These are phyloP conservation scores for Parietaria judaica DNA, from an alignment of 306 rosid species.

Conservation along the genomic window DNA sequence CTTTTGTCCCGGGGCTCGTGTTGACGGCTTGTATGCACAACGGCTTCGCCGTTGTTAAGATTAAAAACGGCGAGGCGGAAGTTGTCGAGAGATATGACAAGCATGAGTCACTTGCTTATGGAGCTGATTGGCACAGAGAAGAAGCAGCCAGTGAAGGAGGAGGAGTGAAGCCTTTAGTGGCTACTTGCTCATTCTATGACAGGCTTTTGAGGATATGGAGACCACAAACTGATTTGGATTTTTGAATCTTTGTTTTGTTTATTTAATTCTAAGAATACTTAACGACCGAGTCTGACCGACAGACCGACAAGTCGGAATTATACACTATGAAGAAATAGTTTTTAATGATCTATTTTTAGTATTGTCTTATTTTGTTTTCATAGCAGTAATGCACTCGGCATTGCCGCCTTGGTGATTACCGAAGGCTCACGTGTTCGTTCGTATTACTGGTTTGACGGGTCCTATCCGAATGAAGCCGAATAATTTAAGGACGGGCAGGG, in stretches of 20 bases:
- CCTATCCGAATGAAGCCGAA: no score
- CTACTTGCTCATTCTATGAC: constrained; percentile 91
- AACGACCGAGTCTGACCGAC: no score
- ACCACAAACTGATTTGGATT: constrained; percentile 33
- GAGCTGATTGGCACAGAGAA: constrained; percentile 79
- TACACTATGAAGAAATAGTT: no score
- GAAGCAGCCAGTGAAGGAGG: constrained; percentile 23
- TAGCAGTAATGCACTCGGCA: no score
- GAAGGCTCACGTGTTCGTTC: no score
- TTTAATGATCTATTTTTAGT: no score
- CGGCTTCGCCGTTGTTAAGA: constrained; percentile 63
- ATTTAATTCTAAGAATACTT: not conserved
- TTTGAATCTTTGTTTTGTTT: constrained; percentile 4
- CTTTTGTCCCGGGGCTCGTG: constrained; percentile 43
- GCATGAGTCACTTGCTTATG: constrained; percentile 83
- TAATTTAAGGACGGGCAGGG: no score
- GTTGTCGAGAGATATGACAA: constrained; percentile 60
- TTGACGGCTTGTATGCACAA: constrained; percentile 97
- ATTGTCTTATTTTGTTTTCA: no score
- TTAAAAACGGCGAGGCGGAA: constrained; percentile 35
- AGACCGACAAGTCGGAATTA: no score
- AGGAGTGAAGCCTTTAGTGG: constrained; percentile 44
- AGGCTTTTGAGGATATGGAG: constrained; percentile 63
- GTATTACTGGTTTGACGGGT: no score
- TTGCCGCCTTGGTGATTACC: no score